A percentile compares a stretch with the other conserved stretches of the same genome.
These are phyloP conservation scores for Metschnikowia gelsemii DNA, from an alignment of 805 yeast species.

Conservation along the genomic window DNA sequence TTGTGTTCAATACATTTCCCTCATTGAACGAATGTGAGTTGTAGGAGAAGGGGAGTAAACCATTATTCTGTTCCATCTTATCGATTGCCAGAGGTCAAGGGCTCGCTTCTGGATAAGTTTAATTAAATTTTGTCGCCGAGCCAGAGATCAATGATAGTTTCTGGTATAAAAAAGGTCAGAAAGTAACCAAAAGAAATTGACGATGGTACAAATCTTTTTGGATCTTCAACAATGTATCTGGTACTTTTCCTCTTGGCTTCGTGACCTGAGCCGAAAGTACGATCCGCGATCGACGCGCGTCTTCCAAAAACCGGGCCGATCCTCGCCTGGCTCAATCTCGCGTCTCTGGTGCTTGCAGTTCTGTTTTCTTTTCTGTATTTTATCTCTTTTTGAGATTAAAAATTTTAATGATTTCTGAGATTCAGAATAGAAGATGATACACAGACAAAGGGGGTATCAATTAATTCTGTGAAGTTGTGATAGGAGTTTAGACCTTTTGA, in stretches of 20 bases:
- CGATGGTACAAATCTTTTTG: background rate
- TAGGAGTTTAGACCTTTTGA: too few species aligned
- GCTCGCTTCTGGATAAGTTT: too few species aligned
- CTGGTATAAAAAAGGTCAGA: background rate
- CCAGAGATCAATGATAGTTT: background rate
- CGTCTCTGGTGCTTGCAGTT: background rate
- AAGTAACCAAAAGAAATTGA: too few species aligned
- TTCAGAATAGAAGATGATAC: too few species aligned
- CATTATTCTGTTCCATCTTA: constrained; percentile 33
- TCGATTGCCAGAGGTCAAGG: background rate
- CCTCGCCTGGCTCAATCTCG: constrained; percentile 2
- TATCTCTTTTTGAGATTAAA: background rate
- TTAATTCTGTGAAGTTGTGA: too few species aligned
- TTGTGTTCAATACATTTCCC: constrained; percentile 33
- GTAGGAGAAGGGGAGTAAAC: constrained; percentile 51
- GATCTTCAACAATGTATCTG: background rate
- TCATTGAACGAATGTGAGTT: constrained; percentile 33
- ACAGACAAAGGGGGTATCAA: too few species aligned
- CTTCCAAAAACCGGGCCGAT: constrained; percentile 6
- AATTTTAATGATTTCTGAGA: too few species aligned
- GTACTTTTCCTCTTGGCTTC: background rate
- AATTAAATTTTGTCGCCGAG: background rate
- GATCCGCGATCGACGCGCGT: constrained; percentile 6
- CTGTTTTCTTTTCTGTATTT: background rate
- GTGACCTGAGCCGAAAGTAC: background rate